These are phyloP conservation scores for Aquilaria malaccensis DNA, from an alignment of 345 rosid species.

Conservation along the genomic window DNA sequence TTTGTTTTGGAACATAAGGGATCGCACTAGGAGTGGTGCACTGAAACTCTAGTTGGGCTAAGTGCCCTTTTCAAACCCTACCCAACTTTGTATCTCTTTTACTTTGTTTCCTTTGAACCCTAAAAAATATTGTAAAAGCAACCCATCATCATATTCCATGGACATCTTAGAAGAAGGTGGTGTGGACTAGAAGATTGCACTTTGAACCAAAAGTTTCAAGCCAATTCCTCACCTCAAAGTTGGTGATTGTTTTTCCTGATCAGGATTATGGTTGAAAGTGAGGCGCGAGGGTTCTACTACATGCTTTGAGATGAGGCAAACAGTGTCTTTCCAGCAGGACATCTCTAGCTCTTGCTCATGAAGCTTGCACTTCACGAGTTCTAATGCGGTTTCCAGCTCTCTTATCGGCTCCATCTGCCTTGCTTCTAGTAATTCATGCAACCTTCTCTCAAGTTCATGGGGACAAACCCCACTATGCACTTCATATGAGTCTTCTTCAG, in stretches of 20 bases:
- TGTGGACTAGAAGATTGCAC: slow-evolving; percentile 1
- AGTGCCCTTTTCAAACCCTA: too few relatives aligned
- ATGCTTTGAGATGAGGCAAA: slow-evolving; percentile 36
- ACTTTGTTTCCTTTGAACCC: too few relatives aligned
- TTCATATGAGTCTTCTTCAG: slow-evolving; percentile 15
- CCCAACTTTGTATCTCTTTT: too few relatives aligned
- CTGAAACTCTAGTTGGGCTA: too few relatives aligned
- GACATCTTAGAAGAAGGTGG: background rate
- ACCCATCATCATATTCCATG: background rate
- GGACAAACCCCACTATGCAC: slow-evolving; percentile 47
- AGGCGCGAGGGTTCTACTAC: slow-evolving; percentile 24
- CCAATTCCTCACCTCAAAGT: slow-evolving; percentile 9
- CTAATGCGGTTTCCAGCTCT: slow-evolving; percentile 56
- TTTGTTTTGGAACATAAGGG: too few relatives aligned
- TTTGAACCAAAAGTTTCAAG: background rate
- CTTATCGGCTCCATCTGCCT: slow-evolving; percentile 62
- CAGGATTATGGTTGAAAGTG: slow-evolving; percentile 2
- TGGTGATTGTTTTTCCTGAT: background rate
- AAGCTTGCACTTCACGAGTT: slow-evolving; percentile 34
- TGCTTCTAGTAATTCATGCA: slow-evolving; percentile 53
- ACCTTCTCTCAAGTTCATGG: slow-evolving; percentile 53
- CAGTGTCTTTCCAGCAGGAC: slow-evolving; percentile 79
- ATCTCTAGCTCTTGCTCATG: slow-evolving; percentile 53
- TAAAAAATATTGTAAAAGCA: too few relatives aligned
- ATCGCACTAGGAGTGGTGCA: too few relatives aligned